These are phyloP conservation scores for Xylaria longipes DNA, from an alignment of 495 filamentous ascomycete genomes.

Conservation along the genomic window DNA sequence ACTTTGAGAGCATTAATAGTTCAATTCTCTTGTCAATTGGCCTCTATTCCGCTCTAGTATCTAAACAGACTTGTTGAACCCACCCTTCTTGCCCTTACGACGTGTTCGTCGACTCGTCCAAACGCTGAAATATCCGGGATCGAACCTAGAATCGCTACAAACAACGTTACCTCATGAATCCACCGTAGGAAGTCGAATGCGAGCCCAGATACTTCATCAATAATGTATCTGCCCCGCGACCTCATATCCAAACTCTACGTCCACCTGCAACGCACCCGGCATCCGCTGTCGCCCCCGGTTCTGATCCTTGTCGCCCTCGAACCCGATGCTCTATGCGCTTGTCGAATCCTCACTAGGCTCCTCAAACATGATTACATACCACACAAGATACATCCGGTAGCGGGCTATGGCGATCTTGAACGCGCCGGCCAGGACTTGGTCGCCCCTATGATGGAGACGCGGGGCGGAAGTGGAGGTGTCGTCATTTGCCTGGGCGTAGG, in stretches of 20 bases:
- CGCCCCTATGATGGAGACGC: conserved; percentile 77
- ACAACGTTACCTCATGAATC: conserved; percentile 35
- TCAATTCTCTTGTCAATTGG: conserved; percentile 43
- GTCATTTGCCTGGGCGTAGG: conserved; percentile 94
- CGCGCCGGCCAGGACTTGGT: conserved; percentile 77
- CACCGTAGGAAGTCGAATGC: conserved; percentile 44
- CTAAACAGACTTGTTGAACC: neutral
- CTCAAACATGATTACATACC: conserved; percentile 96
- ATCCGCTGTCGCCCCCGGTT: conserved; percentile 84
- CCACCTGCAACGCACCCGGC: conserved; percentile 79
- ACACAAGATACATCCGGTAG: conserved; percentile 96
- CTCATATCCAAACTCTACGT: conserved; percentile 90
- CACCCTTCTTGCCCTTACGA: neutral
- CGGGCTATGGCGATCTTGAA: conserved; percentile 89
- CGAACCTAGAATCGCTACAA: conserved; percentile 2
- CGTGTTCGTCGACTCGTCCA: conserved; percentile 1
- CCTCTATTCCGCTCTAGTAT: conserved; percentile 31
- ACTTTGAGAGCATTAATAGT: conserved; percentile 26
- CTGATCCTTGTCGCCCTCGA: conserved; percentile 94
- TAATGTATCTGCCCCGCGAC: conserved; percentile 93
- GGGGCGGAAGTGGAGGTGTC: conserved; percentile 82
- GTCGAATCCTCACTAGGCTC: conserved; percentile 87
- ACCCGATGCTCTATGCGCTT: conserved; percentile 93
- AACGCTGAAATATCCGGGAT: neutral
- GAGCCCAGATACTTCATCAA: conserved; percentile 35